Evolutionary conservation across 306 rosid genomes (phyloP).

Genomic region (Albizia julibrissin): DNA sequence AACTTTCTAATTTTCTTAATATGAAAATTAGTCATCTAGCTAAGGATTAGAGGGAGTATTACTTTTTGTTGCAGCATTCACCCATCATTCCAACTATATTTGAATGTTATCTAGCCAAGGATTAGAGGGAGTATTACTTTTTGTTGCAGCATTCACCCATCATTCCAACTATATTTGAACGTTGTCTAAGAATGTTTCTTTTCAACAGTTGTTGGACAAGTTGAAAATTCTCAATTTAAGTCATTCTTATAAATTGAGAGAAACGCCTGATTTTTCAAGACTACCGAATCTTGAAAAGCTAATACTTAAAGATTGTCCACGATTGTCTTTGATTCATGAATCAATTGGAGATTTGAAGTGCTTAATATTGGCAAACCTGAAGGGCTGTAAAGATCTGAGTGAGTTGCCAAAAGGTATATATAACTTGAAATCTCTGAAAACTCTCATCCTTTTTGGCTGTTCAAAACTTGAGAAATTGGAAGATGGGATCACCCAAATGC

Average conservation of each 20-base stretch:
- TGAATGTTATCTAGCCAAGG: not conserved
- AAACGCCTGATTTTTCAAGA: not conserved
- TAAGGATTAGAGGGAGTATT: too few relatives aligned
- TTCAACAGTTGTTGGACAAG: not conserved
- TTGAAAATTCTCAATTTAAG: not conserved
- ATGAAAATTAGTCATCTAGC: too few relatives aligned
- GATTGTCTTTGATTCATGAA: not conserved
- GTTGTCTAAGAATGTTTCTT: not conserved
- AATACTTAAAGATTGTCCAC: not conserved
- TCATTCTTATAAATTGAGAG: not conserved
- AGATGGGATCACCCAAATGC: not conserved
- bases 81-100: too few relatives aligned
- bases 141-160: not conserved
- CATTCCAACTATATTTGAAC: too few relatives aligned
- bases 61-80: not conserved
- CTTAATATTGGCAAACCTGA: not conserved
- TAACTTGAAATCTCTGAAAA: not conserved
- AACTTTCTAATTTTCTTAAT: too few relatives aligned
- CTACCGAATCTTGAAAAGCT: not conserved
- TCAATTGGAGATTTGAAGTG: not conserved
- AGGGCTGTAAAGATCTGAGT: not conserved
- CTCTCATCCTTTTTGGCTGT: not conserved
- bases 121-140: too few relatives aligned
- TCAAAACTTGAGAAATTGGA: not conserved
- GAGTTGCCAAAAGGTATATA: not conserved